Evolutionary conservation across 352 stramenopile species (phyloP), one percentile per base, ranked within the genome.

Genomic region (Phytophthora foliorum): DNA sequence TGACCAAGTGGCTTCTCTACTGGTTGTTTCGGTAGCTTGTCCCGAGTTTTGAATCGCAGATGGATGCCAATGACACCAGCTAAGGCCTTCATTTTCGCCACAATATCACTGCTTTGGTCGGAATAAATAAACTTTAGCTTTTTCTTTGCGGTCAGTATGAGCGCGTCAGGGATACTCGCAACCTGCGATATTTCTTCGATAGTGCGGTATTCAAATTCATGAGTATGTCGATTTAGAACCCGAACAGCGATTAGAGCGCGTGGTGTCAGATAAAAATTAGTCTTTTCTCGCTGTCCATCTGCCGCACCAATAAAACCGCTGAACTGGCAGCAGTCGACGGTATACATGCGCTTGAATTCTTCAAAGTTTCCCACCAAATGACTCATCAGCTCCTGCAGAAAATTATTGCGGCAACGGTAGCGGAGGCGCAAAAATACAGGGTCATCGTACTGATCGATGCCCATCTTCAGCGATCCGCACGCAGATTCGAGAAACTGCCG

Each of bases 381-480:
- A 54, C 82, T 93, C 82, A 95, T 92, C 2, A 95, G 64, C 53
- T 95, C 87, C 74, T 95, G 87, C 50, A 95, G 68, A 42, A 95
- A 95, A 24, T 81, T 71, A 39, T 90, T 95, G 14, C 86, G 83
- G 46, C 87, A 92, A 49, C 87, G 80, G 49, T 90, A 95, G 1
- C 87, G 84, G 29, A 95, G 81, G 14, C 85, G 78, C 31, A 95
- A 57, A 52, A 84, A 93, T 11, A 89, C 65, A 1, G 85, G 63
- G 19, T 95, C 87, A 8, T 79, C 73, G 50, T 93, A 91, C 27
- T 89, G 69, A 42, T 82, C 73, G 29, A 93, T 72, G 2, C 67
- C 63, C 63, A 84, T 86, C 60, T 92, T 88, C n/a, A 82, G 65
- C 3, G 75, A 65, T 1, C 85, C 87, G 31, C 79, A 90, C 11